Percentiles rank a stretch among this genome's conserved stretches.
Evolutionary conservation across 2,329 filamentous ascomycete species (phyloP).

Genomic region (Aspergillus sp.): DNA sequence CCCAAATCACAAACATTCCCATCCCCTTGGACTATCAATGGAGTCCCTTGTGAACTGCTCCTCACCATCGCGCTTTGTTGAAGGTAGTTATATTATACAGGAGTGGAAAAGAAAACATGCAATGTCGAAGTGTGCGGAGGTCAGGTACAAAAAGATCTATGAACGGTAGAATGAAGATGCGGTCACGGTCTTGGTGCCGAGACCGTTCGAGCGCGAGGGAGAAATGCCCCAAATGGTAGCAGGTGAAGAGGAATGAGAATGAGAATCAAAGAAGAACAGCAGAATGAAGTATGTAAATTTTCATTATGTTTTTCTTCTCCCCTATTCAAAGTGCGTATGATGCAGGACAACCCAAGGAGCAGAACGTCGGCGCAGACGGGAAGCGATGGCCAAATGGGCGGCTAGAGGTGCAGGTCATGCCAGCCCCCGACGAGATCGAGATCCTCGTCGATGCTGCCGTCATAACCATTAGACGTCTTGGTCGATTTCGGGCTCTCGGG

Average conservation of each 20-base stretch:
- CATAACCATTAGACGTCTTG: constrained; percentile 44
- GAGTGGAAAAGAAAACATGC: constrained; percentile 13
- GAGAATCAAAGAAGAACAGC: background rate
- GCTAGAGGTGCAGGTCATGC: constrained; percentile 66
- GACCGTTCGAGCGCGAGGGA: constrained; percentile 6
- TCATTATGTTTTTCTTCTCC: constrained; percentile 1
- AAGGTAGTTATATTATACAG: constrained; percentile 23
- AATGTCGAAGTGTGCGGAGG: constrained; percentile 8
- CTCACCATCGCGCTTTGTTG: constrained; percentile 14
- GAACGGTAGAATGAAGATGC: constrained; percentile 7
- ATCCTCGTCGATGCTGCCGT: constrained; percentile 63
- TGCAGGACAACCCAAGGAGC: constrained; percentile 19
- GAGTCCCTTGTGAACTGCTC: constrained; percentile 21
- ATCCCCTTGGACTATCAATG: constrained; percentile 9
- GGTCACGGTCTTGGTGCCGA: background rate
- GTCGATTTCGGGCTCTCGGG: constrained; percentile 30
- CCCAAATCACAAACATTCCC: constrained; percentile 7
- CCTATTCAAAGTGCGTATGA: constrained; percentile 9
- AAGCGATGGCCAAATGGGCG: background rate
- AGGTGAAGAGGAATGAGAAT: constrained; percentile 4
- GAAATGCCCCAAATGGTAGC: background rate
- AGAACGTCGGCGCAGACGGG: constrained; percentile 11
- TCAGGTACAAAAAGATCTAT: constrained; percentile 20
- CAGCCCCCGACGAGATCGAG: constrained; percentile 95
- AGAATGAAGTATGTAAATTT: background rate